Evolutionary conservation across 768 basidiomycete genomes (phyloP).

Genomic region (Macrolepiota fuliginosa): DNA sequence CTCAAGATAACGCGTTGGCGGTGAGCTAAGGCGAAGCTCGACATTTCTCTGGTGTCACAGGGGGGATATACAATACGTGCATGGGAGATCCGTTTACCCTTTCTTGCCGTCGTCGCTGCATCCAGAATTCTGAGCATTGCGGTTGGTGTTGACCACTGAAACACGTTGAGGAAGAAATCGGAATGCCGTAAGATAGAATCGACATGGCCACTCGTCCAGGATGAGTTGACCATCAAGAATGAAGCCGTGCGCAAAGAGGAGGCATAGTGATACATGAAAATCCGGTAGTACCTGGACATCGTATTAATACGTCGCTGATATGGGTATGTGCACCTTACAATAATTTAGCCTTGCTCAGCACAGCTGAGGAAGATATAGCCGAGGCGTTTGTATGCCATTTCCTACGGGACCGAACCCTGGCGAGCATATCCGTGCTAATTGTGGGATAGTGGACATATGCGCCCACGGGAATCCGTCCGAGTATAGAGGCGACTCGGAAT

Average conservation of each 20-base stretch:
- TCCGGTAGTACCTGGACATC: constrained; percentile 74
- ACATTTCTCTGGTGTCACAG: constrained; percentile 81
- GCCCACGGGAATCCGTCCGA: constrained; percentile 71
- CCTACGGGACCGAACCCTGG: constrained; percentile 62
- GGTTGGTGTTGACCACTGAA: constrained; percentile 45
- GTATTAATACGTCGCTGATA: constrained; percentile 1
- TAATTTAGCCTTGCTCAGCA: constrained; percentile 62
- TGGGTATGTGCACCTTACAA: constrained; percentile 39
- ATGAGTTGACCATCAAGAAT: constrained; percentile 91
- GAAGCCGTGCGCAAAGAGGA: constrained; percentile 67
- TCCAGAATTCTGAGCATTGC: constrained; percentile 28
- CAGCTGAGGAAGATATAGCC: constrained; percentile 48
- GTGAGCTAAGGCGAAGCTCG: constrained; percentile 46
- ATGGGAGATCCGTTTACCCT: not conserved
- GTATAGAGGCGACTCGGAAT: constrained; percentile 68
- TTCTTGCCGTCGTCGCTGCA: constrained; percentile 21
- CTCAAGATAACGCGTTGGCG: constrained; percentile 74
- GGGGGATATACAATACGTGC: constrained; percentile 82
- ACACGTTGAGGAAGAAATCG: constrained; percentile 45
- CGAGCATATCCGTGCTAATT: constrained; percentile 92
- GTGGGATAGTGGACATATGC: constrained; percentile 97
- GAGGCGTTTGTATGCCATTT: constrained; percentile 63
- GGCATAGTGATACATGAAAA: constrained; percentile 85
- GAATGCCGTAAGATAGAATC: constrained; percentile 64
- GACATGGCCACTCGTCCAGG: constrained; percentile 90